Evolutionary conservation across 257 asterid genomes (phyloP).

Genomic region (Anisodus acutangulus): DNA sequence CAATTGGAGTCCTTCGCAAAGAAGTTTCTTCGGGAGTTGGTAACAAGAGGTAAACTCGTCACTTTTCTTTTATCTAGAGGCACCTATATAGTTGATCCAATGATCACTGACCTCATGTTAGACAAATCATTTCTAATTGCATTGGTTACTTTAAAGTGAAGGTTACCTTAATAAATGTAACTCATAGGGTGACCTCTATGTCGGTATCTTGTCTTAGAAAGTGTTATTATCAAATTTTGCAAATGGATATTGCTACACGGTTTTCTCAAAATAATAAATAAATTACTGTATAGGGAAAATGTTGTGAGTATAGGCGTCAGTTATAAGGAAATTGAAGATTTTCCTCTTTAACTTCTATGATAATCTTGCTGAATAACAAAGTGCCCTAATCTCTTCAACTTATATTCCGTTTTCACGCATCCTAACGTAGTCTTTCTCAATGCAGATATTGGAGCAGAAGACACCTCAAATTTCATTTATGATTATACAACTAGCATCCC

Average conservation of each 20-base stretch:
- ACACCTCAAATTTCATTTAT: slow-evolving; percentile 65
- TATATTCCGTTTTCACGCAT: slow-evolving; percentile 17
- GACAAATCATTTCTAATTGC: background rate
- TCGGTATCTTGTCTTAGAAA: slow-evolving; percentile 15
- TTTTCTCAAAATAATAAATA: background rate
- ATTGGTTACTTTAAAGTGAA: slow-evolving; percentile 3
- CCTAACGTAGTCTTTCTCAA: slow-evolving; percentile 33
- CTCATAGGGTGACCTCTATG: slow-evolving; percentile 16
- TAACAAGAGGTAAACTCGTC: slow-evolving; percentile 59
- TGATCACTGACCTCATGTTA: background rate
- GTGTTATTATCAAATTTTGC: background rate
- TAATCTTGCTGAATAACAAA: slow-evolving; percentile 13
- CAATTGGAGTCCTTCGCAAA: slow-evolving; percentile 60
- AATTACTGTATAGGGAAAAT: background rate
- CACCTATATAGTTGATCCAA: slow-evolving; percentile 14
- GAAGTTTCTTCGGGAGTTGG: slow-evolving; percentile 61
- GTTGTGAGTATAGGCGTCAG: slow-evolving; percentile 14
- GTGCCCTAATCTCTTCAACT: background rate
- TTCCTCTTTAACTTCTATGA: background rate
- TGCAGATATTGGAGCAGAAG: slow-evolving; percentile 60
- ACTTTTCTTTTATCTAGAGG: slow-evolving; percentile 18
- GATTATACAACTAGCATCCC: slow-evolving; percentile 64
- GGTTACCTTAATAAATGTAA: background rate
- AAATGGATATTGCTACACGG: background rate
- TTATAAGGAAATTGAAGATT: background rate